Conservation (phyloP, 83 land plant species). For the Picea engelmannii region DNA sequence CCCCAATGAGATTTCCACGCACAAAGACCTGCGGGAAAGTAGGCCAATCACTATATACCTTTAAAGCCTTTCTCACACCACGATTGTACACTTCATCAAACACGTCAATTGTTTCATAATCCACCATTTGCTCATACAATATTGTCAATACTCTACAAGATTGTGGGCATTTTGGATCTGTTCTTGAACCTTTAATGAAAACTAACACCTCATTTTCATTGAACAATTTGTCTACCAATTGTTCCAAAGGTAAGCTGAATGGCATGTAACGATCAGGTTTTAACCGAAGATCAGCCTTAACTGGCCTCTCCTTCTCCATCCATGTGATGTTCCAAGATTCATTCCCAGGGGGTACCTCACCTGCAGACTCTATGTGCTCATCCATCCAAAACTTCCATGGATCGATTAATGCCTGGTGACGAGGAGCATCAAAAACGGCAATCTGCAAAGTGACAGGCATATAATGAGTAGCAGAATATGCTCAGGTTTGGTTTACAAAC, state of each 20-base stretch:
- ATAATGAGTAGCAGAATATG: background rate
- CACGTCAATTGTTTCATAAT: conserved; percentile 86
- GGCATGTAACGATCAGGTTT: conserved; percentile 70
- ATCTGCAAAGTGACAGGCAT: conserved; percentile 37
- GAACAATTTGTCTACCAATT: conserved; percentile 76
- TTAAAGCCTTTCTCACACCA: conserved; percentile 79
- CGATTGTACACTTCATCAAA: conserved; percentile 86
- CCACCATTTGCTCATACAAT: conserved; percentile 68
- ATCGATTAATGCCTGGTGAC: conserved; percentile 48
- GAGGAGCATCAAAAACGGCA: conserved; percentile 54
- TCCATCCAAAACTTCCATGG: conserved; percentile 98
- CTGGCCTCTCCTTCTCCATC: conserved; percentile 44
- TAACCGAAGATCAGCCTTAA: conserved; percentile 70
- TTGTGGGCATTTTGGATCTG: conserved; percentile 82
- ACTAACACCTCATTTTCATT: conserved; percentile 83
- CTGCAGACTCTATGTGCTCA: conserved; percentile 67
- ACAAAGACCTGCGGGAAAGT: conserved; percentile 90
- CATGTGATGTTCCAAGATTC: conserved; percentile 76
- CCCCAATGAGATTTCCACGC: conserved; percentile 76
- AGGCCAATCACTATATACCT: conserved; percentile 87
- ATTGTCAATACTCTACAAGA: conserved; percentile 84
- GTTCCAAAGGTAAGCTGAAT: conserved; percentile 68
- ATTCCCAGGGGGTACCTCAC: conserved; percentile 88
- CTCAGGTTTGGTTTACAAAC: background rate
- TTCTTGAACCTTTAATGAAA: conserved; percentile 92